Evolutionary conservation across 2,329 filamentous ascomycete species (phyloP), one percentile per base, ranked within the genome.

Genomic region (Penicillium vulpinum): DNA sequence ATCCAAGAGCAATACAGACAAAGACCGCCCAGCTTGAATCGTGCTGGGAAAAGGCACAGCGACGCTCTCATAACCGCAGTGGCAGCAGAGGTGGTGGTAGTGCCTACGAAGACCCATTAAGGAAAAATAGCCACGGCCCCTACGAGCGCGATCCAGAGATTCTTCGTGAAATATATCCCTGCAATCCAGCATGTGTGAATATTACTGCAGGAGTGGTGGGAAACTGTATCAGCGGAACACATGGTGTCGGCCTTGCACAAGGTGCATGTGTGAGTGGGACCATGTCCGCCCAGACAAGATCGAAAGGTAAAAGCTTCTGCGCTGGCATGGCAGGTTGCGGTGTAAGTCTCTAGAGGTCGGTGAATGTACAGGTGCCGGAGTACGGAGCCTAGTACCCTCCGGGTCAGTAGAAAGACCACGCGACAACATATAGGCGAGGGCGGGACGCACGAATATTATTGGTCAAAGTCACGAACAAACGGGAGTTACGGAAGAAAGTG

Each of bases 271-370:
- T 46, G 26, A 54, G 51, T 36, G 36, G 33, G 1, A 16, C 44
- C 8, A 45, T 49, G 15, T 24, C 26, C 1, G 21, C 44, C 6
- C 33, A 54, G 36, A 38, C 51, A 26, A 18, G 44, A 28, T 18
- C 18, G 35, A 49, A 31, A 29, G 51, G 51, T 11, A 54, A 54
- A 49, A 38, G 29, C 11, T 54, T 54, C 21, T 54, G 51, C 7
- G 28, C 51, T 36, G 50, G 50, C 16, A 53, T 53, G 18, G 50
- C 50, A 21, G 41, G 41, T 21, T 53, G 50, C 22, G 50, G 50
- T 16, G 39, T 53, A 41, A 46, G 36, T 22, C 18, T 39, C 18
- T 39, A 39, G 36, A 10, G 11, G 36, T 39, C 36, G 13, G 36
- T 2, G 5, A 13, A 39, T 39, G 10, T 39, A 21, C 21, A 38